A percentile compares a stretch with the other conserved stretches of the same genome.
phyloP scores from a whole-genome alignment of 2,329 filamentous ascomycete species.

The Pseudomassariella vexata region DNA sequence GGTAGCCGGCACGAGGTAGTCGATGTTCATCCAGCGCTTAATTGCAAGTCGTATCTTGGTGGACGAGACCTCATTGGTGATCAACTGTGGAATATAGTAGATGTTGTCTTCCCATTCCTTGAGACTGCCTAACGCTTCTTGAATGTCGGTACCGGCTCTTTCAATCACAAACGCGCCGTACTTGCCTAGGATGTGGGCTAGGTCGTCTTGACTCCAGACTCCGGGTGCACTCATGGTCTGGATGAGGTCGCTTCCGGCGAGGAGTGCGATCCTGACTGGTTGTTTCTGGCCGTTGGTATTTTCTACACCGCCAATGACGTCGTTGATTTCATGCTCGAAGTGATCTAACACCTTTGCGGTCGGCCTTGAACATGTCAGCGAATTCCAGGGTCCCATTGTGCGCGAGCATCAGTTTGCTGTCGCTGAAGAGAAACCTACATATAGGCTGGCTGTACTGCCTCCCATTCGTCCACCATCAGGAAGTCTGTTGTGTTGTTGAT shows the following conservation, averaged over 20 bases:
- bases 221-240: slow-evolving; percentile 68
- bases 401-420: too few relatives aligned
- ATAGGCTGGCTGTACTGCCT: slow-evolving; percentile 79
- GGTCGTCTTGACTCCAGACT: slow-evolving; percentile 78
- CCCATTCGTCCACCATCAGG: slow-evolving; percentile 86
- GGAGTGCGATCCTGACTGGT: slow-evolving; percentile 67
- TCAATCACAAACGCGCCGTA: slow-evolving; percentile 82
- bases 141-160: slow-evolving; percentile 80
- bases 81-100: slow-evolving; percentile 81
- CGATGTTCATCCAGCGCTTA: slow-evolving; percentile 74
- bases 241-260: slow-evolving; percentile 73
- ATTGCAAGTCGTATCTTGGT: slow-evolving; percentile 78
- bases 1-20: slow-evolving; percentile 67
- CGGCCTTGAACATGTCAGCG: slow-evolving; percentile 32
- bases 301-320: slow-evolving; percentile 67
- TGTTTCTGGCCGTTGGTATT: slow-evolving; percentile 60
- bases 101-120: slow-evolving; percentile 82
- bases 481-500: slow-evolving; percentile 69
- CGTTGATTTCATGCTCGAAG: slow-evolving; percentile 86
- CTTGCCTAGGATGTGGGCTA: slow-evolving; percentile 80
- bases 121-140: slow-evolving; percentile 77
- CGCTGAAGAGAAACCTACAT: slow-evolving; percentile 37
- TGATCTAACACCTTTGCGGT: slow-evolving; percentile 88
- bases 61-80: slow-evolving; percentile 79
- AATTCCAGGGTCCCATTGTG: too few relatives aligned